Evolutionary conservation across 1,139 yeast genomes (phyloP).

Genomic region (Wickerhamiella infanticola): DNA sequence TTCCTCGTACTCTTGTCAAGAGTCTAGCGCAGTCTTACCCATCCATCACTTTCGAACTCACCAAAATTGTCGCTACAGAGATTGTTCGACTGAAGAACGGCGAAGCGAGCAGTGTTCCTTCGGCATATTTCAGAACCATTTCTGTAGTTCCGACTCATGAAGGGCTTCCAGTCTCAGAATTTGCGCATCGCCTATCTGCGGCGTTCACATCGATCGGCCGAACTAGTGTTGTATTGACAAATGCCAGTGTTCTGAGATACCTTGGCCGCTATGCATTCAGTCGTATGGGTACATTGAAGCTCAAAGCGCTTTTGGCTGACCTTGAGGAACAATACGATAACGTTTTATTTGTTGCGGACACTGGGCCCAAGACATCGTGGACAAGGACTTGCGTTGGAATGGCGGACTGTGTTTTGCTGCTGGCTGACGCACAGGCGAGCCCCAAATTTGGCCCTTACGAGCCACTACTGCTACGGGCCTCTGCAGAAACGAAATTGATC

Average conservation of each 20-base stretch:
- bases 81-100: conserved; percentile 13
- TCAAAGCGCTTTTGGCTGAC: conserved; percentile 80
- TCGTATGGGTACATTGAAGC: conserved; percentile 66
- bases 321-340: conserved; percentile 81
- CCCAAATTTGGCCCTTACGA: conserved; percentile 79
- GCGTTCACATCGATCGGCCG: conserved; percentile 64
- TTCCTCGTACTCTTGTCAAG: conserved; percentile 81
- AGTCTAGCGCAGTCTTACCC: conserved; percentile 74
- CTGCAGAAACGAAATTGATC: conserved; percentile 73
- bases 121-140: conserved; percentile 49
- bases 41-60: conserved; percentile 76
- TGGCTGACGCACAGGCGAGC: conserved; percentile 38
- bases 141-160: conserved; percentile 66
- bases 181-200: conserved; percentile 55
- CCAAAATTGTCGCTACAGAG: conserved; percentile 71
- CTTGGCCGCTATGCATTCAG: conserved; percentile 90
- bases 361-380: conserved; percentile 75
- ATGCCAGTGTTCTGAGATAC: conserved; percentile 62
- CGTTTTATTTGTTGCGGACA: conserved; percentile 77
- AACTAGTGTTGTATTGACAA: conserved; percentile 62
- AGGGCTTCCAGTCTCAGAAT: conserved; percentile 73
- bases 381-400: conserved; percentile 84
- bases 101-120: conserved; percentile 1
- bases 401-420: conserved; percentile 66
- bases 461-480: conserved; percentile 51